Percentiles rank a stretch among this genome's conserved stretches.
These are phyloP conservation scores for Onygenales sp. DNA, from an alignment of 2,329 filamentous ascomycete genomes.

Conservation along the genomic window DNA sequence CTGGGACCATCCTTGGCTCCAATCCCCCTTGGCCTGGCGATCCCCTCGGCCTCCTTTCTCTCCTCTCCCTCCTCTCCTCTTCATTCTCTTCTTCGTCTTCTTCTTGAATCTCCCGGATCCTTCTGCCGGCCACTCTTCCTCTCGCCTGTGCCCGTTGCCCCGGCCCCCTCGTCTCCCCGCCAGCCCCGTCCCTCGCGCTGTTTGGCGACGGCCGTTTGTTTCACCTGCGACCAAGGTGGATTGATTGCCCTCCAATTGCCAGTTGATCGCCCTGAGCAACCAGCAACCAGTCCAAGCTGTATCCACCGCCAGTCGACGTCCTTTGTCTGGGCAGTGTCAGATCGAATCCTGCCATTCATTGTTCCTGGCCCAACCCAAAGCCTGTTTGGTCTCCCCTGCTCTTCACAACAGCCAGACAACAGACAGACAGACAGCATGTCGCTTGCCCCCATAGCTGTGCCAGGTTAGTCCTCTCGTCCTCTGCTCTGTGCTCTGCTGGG, in stretches of 20 bases:
- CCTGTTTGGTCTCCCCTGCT: background rate
- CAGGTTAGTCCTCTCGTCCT: constrained; percentile 13
- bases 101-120: too few relatives aligned
- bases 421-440: constrained; percentile 10
- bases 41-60: background rate
- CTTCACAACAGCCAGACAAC: background rate
- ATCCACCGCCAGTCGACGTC: too few relatives aligned
- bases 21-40: background rate
- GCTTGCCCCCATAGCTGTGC: constrained; percentile 17
- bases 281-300: too few relatives aligned
- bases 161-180: too few relatives aligned
- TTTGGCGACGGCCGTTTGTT: background rate
- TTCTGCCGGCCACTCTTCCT: too few relatives aligned
- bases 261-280: too few relatives aligned
- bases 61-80: background rate
- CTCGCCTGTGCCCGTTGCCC: too few relatives aligned
- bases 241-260: background rate
- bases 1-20: background rate
- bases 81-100: background rate
- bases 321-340: background rate
- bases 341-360: background rate
- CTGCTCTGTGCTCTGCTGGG: background rate
- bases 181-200: background rate
- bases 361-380: background rate
- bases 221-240: background rate